A percentile compares a stretch with the other conserved stretches of the same genome.
Evolutionary conservation across 140 eudicot genomes (phyloP).

Genomic region (Stevia rebaudiana): DNA sequence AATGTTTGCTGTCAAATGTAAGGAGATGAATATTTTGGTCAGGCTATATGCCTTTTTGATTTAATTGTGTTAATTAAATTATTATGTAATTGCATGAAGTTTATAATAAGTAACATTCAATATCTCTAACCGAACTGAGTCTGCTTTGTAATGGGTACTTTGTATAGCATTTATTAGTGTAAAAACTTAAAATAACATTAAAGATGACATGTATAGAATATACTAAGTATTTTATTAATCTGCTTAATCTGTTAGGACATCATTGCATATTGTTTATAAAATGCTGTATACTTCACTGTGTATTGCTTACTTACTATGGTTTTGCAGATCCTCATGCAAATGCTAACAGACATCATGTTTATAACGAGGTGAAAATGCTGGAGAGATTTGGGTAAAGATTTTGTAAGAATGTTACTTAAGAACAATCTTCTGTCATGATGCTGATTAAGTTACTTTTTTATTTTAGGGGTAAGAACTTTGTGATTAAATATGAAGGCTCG

Average conservation of each 20-base stretch:
- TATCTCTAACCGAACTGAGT: slow-evolving; percentile 1
- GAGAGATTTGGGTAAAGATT: slow-evolving; percentile 82
- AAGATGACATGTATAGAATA: not conserved
- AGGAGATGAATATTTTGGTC: slow-evolving; percentile 22
- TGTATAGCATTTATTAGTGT: not conserved
- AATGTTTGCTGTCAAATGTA: slow-evolving; percentile 87
- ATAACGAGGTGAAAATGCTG: slow-evolving; percentile 82
- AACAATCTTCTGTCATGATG: slow-evolving; percentile 2
- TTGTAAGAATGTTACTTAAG: not conserved
- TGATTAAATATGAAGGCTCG: slow-evolving; percentile 80
- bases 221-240: not conserved
- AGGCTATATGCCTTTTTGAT: not conserved
- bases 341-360: slow-evolving; percentile 66
- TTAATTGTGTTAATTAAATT: slow-evolving; percentile 5
- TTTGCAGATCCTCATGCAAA: slow-evolving; percentile 86
- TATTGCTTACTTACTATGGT: slow-evolving; percentile 15
- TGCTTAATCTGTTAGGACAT: slow-evolving; percentile 13
- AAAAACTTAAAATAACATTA: not conserved
- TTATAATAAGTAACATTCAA: no score
- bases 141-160: slow-evolving; percentile 1
- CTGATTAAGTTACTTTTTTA: slow-evolving; percentile 18
- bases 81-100: slow-evolving; percentile 3
- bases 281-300: not conserved
- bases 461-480: slow-evolving; percentile 80
- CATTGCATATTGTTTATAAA: no score